Evolutionary conservation across 2,329 filamentous ascomycete species (phyloP), one percentile per base, ranked within the genome.

Genomic region (Colletotrichum spinosum): DNA sequence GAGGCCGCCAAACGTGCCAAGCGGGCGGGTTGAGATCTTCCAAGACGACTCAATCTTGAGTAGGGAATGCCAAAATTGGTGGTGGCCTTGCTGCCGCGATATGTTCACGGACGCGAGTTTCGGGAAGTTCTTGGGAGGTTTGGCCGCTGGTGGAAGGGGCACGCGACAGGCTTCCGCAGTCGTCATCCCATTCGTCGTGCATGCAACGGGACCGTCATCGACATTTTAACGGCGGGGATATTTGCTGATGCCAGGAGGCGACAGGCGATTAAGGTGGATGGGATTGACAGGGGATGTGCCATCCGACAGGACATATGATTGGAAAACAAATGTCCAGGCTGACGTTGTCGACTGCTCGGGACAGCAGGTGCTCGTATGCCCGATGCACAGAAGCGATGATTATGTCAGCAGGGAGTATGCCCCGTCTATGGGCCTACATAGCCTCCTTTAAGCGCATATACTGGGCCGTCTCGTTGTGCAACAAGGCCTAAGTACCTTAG

Each of bases 1-100:
- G 44, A 58, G 46, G 55, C 17, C 55, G 46, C 55, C 55, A 58
- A 51, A 51, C 55, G 41, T 50, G 48, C 62, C 48, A 65, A 57
- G 48, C 50, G 57, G 52, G 41, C 46, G 41, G 58, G n/a, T 52
- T 48, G 41, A 55, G 58, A 59, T 42, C 46, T 15, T 15, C 45
- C 51, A 65, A 41, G 15, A 41, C 41, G 42, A 34, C 37, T 44
- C 60, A 64, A 64, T 58, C 15, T 59, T 42, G 42, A 13, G 25
- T 50, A 46, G 46, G 51, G 51, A 52, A 48, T 55, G 39, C 46
- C 42, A 25, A 25, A 4, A 25, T 4, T 25, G 25, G 25, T 25
- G 25, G 25, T 25, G 25, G 25, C 25, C 25, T 25, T 25, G 25
- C 25, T 25, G 25, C 4, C 25, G 25, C 25, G 25, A 25, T 25